Percentiles rank a stretch among this genome's conserved stretches.
phyloP scores from a whole-genome alignment of 2,329 filamentous ascomycete genomes.

The Botryosphaeria dothidea region DNA sequence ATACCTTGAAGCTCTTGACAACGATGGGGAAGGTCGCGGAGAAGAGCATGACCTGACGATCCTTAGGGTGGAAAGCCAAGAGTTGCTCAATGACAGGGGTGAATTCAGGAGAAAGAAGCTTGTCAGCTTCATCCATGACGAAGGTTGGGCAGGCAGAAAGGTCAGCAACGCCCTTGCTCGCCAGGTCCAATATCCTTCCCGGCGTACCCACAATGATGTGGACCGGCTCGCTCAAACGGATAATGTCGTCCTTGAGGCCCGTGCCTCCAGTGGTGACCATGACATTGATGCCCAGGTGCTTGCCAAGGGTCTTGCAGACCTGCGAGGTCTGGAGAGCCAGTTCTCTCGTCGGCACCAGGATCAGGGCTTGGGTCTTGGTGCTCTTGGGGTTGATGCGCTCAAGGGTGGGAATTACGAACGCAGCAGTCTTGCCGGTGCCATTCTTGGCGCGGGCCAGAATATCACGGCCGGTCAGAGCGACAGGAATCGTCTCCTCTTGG shows the following conservation, averaged over 20 bases:
- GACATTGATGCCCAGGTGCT: slow-evolving; percentile 95
- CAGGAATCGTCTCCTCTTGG: slow-evolving; percentile 98
- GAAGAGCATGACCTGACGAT: slow-evolving; percentile 99
- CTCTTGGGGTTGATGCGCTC: slow-evolving; percentile 97
- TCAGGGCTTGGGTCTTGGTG: slow-evolving; percentile 93
- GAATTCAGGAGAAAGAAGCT: slow-evolving; percentile 94
- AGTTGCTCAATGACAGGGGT: slow-evolving; percentile 97
- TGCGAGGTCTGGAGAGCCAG: slow-evolving; percentile 97
- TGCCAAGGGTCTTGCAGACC: slow-evolving; percentile 97
- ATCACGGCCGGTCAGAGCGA: slow-evolving; percentile 91
- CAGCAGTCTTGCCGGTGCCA: slow-evolving; percentile 96
- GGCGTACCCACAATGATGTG: slow-evolving; percentile 98
- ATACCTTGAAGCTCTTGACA: slow-evolving; percentile 86
- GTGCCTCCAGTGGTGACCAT: slow-evolving; percentile 99
- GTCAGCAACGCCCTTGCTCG: slow-evolving; percentile 94
- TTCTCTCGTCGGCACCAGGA: slow-evolving; percentile 95
- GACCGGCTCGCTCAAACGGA: slow-evolving; percentile 89
- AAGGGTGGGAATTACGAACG: slow-evolving; percentile 93
- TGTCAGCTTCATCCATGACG: slow-evolving; percentile 99
- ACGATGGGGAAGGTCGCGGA: slow-evolving; percentile 96
- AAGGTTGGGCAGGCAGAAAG: slow-evolving; percentile 96
- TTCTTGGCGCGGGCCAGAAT: slow-evolving; percentile 97
- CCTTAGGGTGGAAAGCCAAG: slow-evolving; percentile 91
- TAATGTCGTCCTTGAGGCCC: slow-evolving; percentile 91
- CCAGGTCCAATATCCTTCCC: slow-evolving; percentile 91